Evolutionary conservation across 768 basidiomycete species (phyloP).

Genomic region (Suillus ampliporus): DNA sequence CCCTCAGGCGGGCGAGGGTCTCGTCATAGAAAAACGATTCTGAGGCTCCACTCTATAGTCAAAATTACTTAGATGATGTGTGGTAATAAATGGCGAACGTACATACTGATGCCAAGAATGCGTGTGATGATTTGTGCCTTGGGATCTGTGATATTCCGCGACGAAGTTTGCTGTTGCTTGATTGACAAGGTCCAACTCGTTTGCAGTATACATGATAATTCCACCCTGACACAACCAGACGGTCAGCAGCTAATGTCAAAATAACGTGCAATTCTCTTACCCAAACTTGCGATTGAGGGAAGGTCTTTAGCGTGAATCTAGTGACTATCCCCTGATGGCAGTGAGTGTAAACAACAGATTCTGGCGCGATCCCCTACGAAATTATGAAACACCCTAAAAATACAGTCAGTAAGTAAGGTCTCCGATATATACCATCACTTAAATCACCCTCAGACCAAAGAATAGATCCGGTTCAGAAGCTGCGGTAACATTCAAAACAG

Average conservation of each 20-base stretch:
- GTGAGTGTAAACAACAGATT: conserved; percentile 38
- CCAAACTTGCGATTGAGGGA: conserved; percentile 62
- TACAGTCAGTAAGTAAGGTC: no score
- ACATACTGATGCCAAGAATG: no score
- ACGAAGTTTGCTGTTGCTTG: conserved; percentile 13
- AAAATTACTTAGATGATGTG: neutral
- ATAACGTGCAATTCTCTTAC: conserved; percentile 37
- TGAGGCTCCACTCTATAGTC: conserved; percentile 23
- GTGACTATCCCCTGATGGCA: conserved; percentile 56
- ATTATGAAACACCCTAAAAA: conserved; percentile 66
- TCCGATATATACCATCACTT: neutral
- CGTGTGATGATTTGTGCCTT: conserved; percentile 44
- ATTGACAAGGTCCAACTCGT: no score
- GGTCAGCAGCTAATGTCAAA: neutral
- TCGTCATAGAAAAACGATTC: conserved; percentile 62
- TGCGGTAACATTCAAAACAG: conserved; percentile 39
- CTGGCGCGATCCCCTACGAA: conserved; percentile 38
- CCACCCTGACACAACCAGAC: conserved; percentile 7
- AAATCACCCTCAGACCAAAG: conserved; percentile 44
- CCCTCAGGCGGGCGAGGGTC: conserved; percentile 31
- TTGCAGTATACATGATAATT: conserved; percentile 11
- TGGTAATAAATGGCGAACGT: no score
- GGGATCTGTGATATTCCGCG: conserved; percentile 10
- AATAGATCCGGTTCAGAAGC: conserved; percentile 29
- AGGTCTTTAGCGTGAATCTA: conserved; percentile 56